phyloP scores from a whole-genome alignment of 2,329 filamentous ascomycete species.

The Fusarium vanettenii region DNA sequence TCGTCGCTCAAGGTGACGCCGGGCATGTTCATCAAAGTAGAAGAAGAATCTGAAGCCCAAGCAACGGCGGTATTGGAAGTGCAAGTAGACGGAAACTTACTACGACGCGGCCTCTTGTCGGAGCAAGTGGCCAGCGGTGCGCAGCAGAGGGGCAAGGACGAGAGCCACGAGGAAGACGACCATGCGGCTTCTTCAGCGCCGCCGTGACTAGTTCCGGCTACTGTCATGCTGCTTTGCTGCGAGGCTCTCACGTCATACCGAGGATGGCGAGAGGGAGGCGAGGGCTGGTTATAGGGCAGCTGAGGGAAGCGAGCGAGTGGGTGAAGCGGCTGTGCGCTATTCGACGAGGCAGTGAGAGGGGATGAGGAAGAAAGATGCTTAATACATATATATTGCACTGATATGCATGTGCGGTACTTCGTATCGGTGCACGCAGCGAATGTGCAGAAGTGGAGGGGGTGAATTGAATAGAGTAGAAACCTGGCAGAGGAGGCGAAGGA shows the following conservation, averaged over 20 bases:
- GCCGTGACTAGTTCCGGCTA: constrained; percentile 51
- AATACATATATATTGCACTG: constrained; percentile 13
- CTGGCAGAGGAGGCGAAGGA: neutral
- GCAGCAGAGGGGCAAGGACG: constrained; percentile 60
- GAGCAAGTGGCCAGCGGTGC: constrained; percentile 52
- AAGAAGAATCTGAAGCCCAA: constrained; percentile 37
- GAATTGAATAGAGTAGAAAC: constrained; percentile 1
- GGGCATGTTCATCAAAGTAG: constrained; percentile 38
- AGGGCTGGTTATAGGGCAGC: constrained; percentile 8
- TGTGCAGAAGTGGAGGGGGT: constrained; percentile 16
- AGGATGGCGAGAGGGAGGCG: constrained; percentile 29
- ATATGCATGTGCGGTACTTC: constrained; percentile 36
- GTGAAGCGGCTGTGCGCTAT: constrained; percentile 22
- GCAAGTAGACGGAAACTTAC: constrained; percentile 50
- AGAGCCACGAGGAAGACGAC: constrained; percentile 57
- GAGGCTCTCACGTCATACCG: constrained; percentile 42
- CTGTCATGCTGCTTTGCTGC: constrained; percentile 52
- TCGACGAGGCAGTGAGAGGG: constrained; percentile 4
- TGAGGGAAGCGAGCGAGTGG: constrained; percentile 8
- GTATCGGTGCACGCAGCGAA: constrained; percentile 25
- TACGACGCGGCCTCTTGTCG: constrained; percentile 53
- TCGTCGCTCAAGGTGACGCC: constrained; percentile 43
- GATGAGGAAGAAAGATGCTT: constrained; percentile 8
- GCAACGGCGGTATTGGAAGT: constrained; percentile 28
- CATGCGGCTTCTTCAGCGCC: constrained; percentile 54